A percentile compares a stretch with the other conserved stretches of the same genome.
Conservation (phyloP, 345 rosid genomes). For the Conringia planisiliqua region DNA sequence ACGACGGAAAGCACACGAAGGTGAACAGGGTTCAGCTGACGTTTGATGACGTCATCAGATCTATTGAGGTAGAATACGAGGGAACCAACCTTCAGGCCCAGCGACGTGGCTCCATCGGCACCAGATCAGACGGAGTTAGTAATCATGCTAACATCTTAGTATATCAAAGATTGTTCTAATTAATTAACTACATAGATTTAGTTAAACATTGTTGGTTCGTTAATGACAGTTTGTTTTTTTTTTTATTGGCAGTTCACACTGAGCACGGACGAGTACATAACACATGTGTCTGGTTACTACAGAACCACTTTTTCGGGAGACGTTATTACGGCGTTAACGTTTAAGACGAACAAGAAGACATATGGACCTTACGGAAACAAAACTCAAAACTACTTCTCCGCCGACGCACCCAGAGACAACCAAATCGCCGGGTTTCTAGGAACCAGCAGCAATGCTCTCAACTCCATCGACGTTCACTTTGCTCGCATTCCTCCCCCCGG, state of each 20-base stretch:
- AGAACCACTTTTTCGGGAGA: background rate
- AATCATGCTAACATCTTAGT: background rate
- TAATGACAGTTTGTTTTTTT: background rate
- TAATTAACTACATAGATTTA: too few species aligned
- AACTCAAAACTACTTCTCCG: slow-evolving; percentile 2
- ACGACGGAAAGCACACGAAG: slow-evolving; percentile 29
- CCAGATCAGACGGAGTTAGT: slow-evolving; percentile 22
- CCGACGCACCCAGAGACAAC: background rate
- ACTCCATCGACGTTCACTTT: slow-evolving; percentile 25
- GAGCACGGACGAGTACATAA: slow-evolving; percentile 18
- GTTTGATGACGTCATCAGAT: slow-evolving; percentile 19
- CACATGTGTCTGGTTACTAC: slow-evolving; percentile 9
- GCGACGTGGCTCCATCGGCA: slow-evolving; percentile 9
- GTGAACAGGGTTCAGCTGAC: slow-evolving; percentile 12
- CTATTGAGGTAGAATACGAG: slow-evolving; percentile 17
- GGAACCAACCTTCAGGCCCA: slow-evolving; percentile 4
- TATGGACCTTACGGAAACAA: slow-evolving; percentile 22
- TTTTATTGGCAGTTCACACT: slow-evolving; percentile 5
- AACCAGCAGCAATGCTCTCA: slow-evolving; percentile 7
- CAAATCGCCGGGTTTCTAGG: slow-evolving; percentile 27
- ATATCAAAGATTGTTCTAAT: background rate
- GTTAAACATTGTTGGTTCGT: background rate
- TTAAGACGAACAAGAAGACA: slow-evolving; percentile 25
- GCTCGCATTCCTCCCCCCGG: slow-evolving; percentile 4
- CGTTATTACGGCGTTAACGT: background rate